Conservation (phyloP, 164 flowering plant species). For the Vitis rupestris region DNA sequence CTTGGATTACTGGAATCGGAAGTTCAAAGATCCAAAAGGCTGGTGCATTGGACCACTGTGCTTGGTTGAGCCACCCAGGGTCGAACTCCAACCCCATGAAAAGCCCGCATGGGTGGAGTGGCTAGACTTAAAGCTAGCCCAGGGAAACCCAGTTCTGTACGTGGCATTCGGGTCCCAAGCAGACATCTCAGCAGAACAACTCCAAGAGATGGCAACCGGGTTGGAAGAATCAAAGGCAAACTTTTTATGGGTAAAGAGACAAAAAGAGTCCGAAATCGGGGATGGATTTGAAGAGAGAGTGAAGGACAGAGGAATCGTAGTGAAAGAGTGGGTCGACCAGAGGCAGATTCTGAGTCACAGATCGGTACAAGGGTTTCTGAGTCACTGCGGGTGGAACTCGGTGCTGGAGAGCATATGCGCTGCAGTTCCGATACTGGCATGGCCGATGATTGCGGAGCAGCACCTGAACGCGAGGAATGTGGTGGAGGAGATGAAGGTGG, state of each 20-base stretch:
- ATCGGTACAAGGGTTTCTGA: slow-evolving; percentile 49
- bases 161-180: slow-evolving; percentile 71
- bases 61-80: slow-evolving; percentile 18
- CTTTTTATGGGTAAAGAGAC: slow-evolving; percentile 45
- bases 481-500: slow-evolving; percentile 36
- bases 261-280: slow-evolving; percentile 5
- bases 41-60: slow-evolving; percentile 45
- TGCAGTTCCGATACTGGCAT: slow-evolving; percentile 50
- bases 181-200: slow-evolving; percentile 33
- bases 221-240: slow-evolving; percentile 30
- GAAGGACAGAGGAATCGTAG: slow-evolving; percentile 49
- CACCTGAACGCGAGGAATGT: slow-evolving; percentile 50
- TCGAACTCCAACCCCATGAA: background rate
- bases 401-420: slow-evolving; percentile 49
- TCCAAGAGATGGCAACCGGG: slow-evolving; percentile 35
- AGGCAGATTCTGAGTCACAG: slow-evolving; percentile 43
- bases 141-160: slow-evolving; percentile 39
- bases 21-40: slow-evolving; percentile 9
- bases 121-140: slow-evolving; percentile 32
- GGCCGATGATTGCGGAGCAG: slow-evolving; percentile 70
- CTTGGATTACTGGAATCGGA: slow-evolving; percentile 22
- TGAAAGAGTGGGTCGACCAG: slow-evolving; percentile 62
- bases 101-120: slow-evolving; percentile 32
- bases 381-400: slow-evolving; percentile 74
- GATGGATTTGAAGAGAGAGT: slow-evolving; percentile 38